Conservation (phyloP, 2,329 filamentous ascomycete species). For the Fusarium keratoplasticum region DNA sequence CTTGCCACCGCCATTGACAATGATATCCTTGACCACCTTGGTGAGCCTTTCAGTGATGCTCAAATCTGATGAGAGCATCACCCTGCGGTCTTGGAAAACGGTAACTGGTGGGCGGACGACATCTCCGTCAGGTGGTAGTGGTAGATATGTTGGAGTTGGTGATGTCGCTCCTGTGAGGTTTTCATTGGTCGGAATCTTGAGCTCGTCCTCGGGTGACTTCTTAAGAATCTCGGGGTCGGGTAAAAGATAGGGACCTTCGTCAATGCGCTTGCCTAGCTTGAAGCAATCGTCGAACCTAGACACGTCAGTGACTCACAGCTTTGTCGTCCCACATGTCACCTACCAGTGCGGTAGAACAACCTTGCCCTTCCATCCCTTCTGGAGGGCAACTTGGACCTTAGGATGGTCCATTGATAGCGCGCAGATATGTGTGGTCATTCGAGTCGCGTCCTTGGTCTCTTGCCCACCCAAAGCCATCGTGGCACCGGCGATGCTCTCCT, state of each 20-base stretch:
- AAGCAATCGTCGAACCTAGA: constrained; percentile 95
- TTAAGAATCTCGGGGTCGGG: constrained; percentile 88
- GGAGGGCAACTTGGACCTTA: constrained; percentile 72
- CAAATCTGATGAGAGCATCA: constrained; percentile 83
- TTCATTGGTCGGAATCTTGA: constrained; percentile 67
- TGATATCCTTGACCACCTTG: constrained; percentile 76
- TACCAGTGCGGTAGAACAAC: constrained; percentile 95
- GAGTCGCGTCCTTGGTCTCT: constrained; percentile 77
- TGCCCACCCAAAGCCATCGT: constrained; percentile 90
- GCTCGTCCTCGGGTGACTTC: constrained; percentile 64
- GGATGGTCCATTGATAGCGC: constrained; percentile 80
- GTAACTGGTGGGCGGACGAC: constrained; percentile 66
- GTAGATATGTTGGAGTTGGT: constrained; percentile 57
- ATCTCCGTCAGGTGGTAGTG: constrained; percentile 55
- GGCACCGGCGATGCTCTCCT: constrained; percentile 91
- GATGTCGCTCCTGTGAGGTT: constrained; percentile 76
- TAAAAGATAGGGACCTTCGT: constrained; percentile 85
- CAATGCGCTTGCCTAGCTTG: constrained; percentile 90
- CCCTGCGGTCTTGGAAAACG: constrained; percentile 81
- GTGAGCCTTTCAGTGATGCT: constrained; percentile 74
- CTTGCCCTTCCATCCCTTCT: constrained; percentile 77
- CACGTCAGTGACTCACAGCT: not conserved
- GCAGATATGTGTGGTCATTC: constrained; percentile 87
- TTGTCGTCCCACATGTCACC: constrained; percentile 35
- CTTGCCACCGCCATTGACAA: constrained; percentile 76